Conservation (phyloP, 148 eudicot species). For the Hydrangea macrophylla region DNA sequence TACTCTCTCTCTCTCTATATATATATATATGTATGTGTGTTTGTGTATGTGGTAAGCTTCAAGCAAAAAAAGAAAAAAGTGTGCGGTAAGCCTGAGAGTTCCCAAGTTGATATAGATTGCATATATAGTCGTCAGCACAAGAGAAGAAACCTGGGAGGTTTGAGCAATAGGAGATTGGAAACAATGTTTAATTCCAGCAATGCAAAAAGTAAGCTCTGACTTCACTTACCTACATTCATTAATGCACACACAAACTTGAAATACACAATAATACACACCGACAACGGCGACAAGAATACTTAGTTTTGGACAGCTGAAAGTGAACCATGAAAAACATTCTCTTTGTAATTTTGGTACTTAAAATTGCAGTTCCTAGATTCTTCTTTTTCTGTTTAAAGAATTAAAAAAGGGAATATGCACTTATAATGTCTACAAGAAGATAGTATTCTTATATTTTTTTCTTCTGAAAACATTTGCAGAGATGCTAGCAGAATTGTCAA, state of each 20-base stretch:
- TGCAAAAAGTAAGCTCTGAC: slow-evolving; percentile 19
- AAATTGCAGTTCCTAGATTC: slow-evolving; percentile 7
- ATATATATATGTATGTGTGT: no score
- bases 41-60: no score
- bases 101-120: background rate
- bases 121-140: background rate
- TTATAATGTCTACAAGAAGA: background rate
- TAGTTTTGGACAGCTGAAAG: background rate
- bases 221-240: no score
- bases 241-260: background rate
- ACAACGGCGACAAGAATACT: background rate
- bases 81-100: background rate
- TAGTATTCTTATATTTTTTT: background rate
- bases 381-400: background rate
- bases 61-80: no score
- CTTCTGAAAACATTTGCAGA: slow-evolving; percentile 30
- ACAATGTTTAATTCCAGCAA: slow-evolving; percentile 14
- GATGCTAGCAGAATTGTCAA: slow-evolving; percentile 62
- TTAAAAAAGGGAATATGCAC: no score
- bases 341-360: background rate
- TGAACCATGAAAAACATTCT: background rate
- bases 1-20: no score
- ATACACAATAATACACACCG: background rate
- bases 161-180: slow-evolving; percentile 16
- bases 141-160: background rate